Evolutionary conservation across 2,329 filamentous ascomycete species (phyloP), one percentile per base, ranked within the genome.

Genomic region (Alternaria sp.): DNA sequence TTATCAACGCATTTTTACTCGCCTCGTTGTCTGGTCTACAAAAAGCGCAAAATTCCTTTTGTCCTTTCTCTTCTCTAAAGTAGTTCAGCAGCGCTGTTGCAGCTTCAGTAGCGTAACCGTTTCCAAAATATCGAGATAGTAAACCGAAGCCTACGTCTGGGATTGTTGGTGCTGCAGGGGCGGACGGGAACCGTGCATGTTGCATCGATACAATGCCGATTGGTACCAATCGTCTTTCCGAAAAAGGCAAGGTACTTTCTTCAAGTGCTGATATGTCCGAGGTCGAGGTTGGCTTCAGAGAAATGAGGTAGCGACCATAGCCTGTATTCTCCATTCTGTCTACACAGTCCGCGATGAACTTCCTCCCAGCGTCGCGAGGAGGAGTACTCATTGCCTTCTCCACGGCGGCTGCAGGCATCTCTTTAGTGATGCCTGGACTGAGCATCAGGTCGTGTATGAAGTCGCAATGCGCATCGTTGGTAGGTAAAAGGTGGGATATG

Each of bases 301-400:
- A 68, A 34, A 78, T 61, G 3, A 77, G 64, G 44, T 69, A 76
- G 0, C 67, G 70, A 1, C 75, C 75, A 52, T 68, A 74, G 25
- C 76, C 75, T 32, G 67, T 73, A 22, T 64, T 62, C 28, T 60
- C 68, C 28, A 74, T 64, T 10, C 46, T 54, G 3, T 60, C 49
- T 9, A 25, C 12, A 3, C 44, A 28, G 16, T 66, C 55, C 10
- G 51, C 54, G 20, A 73, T 63, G 27, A 54, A 56, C 5, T 58
- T 44, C 20, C 69, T 70, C 4, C 45, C 45, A 11, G 30, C 28
- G 34, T 49, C 45, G 28, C 45, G 45, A 11, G 45, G 45, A 18
- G 28, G 18, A 7, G 18, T 18, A 18, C 18, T 49, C 2, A 67
- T 67, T 9, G 57, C 59, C 5, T 62, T 62, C 14, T 62, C 63